Evolutionary conservation across 371 early-diverging fungal genomes (phyloP).

Genomic region (Rhizopus delemar): DNA sequence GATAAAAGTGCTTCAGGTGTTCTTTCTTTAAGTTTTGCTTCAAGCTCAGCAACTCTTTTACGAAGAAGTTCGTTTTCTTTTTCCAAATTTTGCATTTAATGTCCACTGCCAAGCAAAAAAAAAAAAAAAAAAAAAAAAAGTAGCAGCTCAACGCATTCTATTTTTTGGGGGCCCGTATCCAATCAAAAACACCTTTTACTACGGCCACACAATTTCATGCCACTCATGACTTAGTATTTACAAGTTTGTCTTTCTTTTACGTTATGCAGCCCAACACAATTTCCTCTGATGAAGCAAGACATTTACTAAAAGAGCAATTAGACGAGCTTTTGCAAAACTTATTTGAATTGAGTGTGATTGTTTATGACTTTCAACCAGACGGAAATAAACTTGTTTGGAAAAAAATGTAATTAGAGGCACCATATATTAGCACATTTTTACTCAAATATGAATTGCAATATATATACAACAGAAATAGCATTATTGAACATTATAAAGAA

Average conservation of each 20-base stretch:
- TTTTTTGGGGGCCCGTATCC: too few relatives aligned
- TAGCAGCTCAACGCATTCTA: too few relatives aligned
- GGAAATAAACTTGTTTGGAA: constrained; percentile 61
- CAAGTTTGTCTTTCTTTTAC: constrained; percentile 1
- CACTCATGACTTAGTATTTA: not conserved
- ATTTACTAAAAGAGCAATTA: constrained; percentile 57
- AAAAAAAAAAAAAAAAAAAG: too few relatives aligned
- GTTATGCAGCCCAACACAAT: constrained; percentile 15
- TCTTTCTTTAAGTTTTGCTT: constrained; percentile 15
- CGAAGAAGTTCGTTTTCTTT: constrained; percentile 34
- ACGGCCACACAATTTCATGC: too few relatives aligned
- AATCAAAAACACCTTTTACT: too few relatives aligned
- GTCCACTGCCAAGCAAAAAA: too few relatives aligned
- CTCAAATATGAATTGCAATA: not conserved
- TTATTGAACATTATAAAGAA: constrained; percentile 58
- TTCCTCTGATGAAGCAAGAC: constrained; percentile 25
- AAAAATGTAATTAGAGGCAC: constrained; percentile 54
- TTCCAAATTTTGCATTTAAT: constrained; percentile 2
- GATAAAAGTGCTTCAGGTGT: constrained; percentile 7
- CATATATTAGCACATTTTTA: too few relatives aligned
- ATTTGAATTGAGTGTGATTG: constrained; percentile 67
- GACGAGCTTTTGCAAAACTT: constrained; percentile 61
- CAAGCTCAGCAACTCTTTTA: constrained; percentile 36
- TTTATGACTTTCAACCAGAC: constrained; percentile 73
- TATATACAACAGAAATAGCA: constrained; percentile 51